These are phyloP conservation scores for Sparassis latifolia DNA, from an alignment of 1,284 basidiomycete genomes.

Conservation along the genomic window DNA sequence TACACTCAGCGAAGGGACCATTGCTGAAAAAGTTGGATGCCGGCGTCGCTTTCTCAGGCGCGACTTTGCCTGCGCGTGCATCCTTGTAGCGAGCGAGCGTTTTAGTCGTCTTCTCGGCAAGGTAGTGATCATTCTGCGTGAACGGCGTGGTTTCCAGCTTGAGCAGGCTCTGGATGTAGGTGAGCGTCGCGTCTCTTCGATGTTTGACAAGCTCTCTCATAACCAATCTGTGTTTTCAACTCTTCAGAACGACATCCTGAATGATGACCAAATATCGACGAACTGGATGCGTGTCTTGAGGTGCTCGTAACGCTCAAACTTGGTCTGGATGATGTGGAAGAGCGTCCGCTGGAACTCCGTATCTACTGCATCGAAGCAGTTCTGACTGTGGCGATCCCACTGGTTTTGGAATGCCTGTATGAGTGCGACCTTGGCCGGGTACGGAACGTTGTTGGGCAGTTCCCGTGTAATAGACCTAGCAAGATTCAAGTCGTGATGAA, in stretches of 20 bases:
- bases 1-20: no score
- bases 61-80: slow-evolving; percentile 9
- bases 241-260: no score
- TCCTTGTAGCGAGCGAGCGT: slow-evolving; percentile 17
- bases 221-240: neutral
- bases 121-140: slow-evolving; percentile 30
- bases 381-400: slow-evolving; percentile 33
- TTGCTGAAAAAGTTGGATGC: no score
- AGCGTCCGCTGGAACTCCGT: slow-evolving; percentile 19
- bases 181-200: slow-evolving; percentile 2
- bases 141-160: slow-evolving; percentile 24
- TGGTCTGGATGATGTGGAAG: slow-evolving; percentile 15
- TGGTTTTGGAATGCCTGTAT: slow-evolving; percentile 32
- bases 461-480: slow-evolving; percentile 43
- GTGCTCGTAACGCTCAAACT: slow-evolving; percentile 26
- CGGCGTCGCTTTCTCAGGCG: neutral
- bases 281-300: slow-evolving; percentile 25
- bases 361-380: slow-evolving; percentile 34
- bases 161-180: slow-evolving; percentile 17
- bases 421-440: slow-evolving; percentile 40
- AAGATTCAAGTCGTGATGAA: neutral
- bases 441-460: slow-evolving; percentile 45
- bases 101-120: slow-evolving; percentile 11
- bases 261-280: neutral
- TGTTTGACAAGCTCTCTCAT: slow-evolving; percentile 9